Evolutionary conservation across 352 stramenopile species (phyloP), one percentile per base, ranked within the genome.

Genomic region (Blastocystis sp.): DNA sequence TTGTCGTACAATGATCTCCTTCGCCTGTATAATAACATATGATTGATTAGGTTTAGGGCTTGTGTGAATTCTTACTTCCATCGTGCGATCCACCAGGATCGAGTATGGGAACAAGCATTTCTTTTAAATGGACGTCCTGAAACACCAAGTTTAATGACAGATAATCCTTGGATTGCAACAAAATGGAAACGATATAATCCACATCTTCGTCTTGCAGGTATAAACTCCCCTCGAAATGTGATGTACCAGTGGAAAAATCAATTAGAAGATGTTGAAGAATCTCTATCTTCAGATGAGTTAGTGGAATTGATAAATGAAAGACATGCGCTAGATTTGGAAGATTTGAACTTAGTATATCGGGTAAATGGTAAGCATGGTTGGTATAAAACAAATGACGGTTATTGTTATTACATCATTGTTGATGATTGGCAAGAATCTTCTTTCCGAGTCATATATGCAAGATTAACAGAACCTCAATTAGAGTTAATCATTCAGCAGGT

Each of bases 21-120:
- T 24, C 70, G 70, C 37, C 15, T 81, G 70, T 81, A 64, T 15
- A n/a, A 9, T 11, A 54, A 57, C 7, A 59, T 1, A 11, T 22
- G 4, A n/a, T 37, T 22, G 1, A 62, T 33, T 9, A 81, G 11
- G 4, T 17, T 3, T 60, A 81, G 70, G 11, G 70, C 13, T 7
- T 81, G 70, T 33, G 70, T 81, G 70, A 81, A 81, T 40, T 13
- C 0, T 40, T 48, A 62, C 1, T n/a, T 81, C 7, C 15, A 62
- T n/a, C 9, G 37, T 2, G 11, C 37, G 9, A 40, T 56, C 27
- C 22, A 30, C 6, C 37, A 24, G 1, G 70, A 81, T 22, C 13
- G 15, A 6, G 70, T 81, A 19, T 81, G 70, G 70, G 24, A 42
- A 6, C 9, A 33, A 4, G 70, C 48, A 4, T 81, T 81, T n/a